Percentiles rank a stretch among this genome's conserved stretches.
Conservation (phyloP, 805 yeast genomes). For the Pichia gijzeniarum region DNA sequence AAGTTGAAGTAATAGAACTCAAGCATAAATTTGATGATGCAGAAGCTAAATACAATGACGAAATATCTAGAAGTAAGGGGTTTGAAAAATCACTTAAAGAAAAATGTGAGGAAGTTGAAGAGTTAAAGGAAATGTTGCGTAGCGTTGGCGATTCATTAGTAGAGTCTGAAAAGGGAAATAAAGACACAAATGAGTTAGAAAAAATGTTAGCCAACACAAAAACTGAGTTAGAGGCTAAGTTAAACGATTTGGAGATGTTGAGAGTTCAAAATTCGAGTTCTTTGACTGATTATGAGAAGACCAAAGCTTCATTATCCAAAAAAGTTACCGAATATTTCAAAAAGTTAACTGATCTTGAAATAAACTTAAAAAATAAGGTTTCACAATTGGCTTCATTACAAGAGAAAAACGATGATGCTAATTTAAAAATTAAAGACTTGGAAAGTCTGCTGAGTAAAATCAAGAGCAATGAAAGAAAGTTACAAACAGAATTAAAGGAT, state of each 20-base stretch:
- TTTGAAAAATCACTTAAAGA: constrained; percentile 30
- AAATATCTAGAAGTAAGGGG: constrained; percentile 11
- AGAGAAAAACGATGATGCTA: constrained; percentile 14
- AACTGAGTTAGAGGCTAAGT: constrained; percentile 9
- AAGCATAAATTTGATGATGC: constrained; percentile 22
- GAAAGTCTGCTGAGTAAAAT: constrained; percentile 15
- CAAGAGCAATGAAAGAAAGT: constrained; percentile 28
- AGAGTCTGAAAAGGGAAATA: constrained; percentile 41
- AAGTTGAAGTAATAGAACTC: constrained; percentile 21
- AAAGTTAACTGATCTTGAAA: constrained; percentile 18
- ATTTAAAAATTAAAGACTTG: background rate
- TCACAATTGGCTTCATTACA: constrained; percentile 18
- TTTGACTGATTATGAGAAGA: constrained; percentile 30
- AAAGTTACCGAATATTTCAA: constrained; percentile 17
- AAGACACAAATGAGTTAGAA: constrained; percentile 4
- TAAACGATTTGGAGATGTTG: constrained; percentile 26
- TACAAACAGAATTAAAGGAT: constrained; percentile 25
- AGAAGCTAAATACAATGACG: constrained; percentile 8
- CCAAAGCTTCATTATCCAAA: constrained; percentile 22
- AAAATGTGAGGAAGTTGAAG: constrained; percentile 59
- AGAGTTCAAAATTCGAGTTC: constrained; percentile 33
- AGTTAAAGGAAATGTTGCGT: constrained; percentile 66
- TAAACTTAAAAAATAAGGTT: constrained; percentile 13
- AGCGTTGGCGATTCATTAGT: constrained; percentile 78
- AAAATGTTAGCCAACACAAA: constrained; percentile 4